These are phyloP conservation scores for Pseudonectria buxi DNA, from an alignment of 2,329 filamentous ascomycete genomes.

Conservation along the genomic window DNA sequence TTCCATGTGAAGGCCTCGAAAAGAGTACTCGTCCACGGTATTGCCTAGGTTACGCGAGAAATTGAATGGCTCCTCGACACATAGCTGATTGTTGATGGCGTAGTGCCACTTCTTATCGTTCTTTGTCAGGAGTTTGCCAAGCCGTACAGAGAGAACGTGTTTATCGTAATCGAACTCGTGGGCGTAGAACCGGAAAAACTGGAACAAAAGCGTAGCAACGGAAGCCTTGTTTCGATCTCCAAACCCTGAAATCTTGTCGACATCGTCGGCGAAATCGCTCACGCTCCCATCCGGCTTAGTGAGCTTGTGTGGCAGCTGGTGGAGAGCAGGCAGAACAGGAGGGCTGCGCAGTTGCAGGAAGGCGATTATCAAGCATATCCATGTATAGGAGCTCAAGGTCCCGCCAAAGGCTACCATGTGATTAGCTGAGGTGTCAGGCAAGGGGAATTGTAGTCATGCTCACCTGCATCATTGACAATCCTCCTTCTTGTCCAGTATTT, in stretches of 20 bases:
- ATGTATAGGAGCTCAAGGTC: conserved; percentile 95
- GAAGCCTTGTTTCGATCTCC: conserved; percentile 76
- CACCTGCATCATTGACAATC: conserved; percentile 93
- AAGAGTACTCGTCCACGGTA: conserved; percentile 91
- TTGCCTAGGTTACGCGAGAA: conserved; percentile 84
- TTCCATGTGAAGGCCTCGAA: conserved; percentile 84
- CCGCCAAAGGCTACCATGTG: conserved; percentile 67
- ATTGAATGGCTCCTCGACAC: conserved; percentile 97
- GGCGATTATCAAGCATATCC: conserved; percentile 97
- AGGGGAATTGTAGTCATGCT: conserved; percentile 27
- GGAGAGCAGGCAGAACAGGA: conserved; percentile 77
- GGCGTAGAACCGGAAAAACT: conserved; percentile 92
- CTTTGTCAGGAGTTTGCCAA: conserved; percentile 72
- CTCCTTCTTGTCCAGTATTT: conserved; percentile 95
- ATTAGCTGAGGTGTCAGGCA: conserved; percentile 12
- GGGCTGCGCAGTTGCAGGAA: conserved; percentile 85
- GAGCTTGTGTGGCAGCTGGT: conserved; percentile 51
- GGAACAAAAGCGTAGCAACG: conserved; percentile 79
- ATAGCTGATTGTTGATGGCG: conserved; percentile 73
- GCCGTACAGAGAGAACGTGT: conserved; percentile 74
- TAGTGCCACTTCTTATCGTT: conserved; percentile 84
- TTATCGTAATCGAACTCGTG: conserved; percentile 89
- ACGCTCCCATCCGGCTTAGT: conserved; percentile 57
- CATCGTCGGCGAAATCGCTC: conserved; percentile 80
- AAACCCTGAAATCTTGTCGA: conserved; percentile 66